phyloP scores from a whole-genome alignment of 306 rosid genomes.

The Trifolium subterraneum region DNA sequence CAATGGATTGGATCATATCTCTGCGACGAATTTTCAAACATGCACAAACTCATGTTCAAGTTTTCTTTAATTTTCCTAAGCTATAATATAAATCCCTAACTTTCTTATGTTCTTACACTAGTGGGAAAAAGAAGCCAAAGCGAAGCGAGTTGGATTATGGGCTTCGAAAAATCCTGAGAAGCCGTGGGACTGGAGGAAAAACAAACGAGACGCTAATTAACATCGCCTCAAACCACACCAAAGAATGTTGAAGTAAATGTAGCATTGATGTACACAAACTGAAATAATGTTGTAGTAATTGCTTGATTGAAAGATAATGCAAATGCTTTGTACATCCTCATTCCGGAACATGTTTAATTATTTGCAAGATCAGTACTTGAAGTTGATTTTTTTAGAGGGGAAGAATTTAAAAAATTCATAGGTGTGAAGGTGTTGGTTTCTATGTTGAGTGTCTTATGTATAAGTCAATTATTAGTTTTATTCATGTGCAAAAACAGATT shows the following conservation, averaged over 20 bases:
- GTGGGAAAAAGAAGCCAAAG: constrained; percentile 85
- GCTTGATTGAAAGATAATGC: not conserved
- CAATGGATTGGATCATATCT: too few relatives aligned
- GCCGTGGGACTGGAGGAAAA: constrained; percentile 97
- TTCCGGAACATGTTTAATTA: not conserved
- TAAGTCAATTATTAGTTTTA: not conserved
- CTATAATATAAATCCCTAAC: constrained; percentile 1
- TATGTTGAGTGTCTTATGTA: not conserved
- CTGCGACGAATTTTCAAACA: too few relatives aligned
- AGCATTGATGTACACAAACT: not conserved
- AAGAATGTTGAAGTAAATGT: not conserved
- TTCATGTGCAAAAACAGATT: not conserved
- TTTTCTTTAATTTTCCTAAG: too few relatives aligned
- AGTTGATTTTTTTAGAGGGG: not conserved
- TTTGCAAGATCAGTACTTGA: not conserved
- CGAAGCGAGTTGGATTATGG: constrained; percentile 80
- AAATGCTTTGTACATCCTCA: not conserved
- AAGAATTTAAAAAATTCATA: not conserved
- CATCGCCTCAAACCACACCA: constrained; percentile 12
- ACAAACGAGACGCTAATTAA: constrained; percentile 51
- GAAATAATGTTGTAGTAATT: not conserved
- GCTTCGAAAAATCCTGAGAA: constrained; percentile 84
- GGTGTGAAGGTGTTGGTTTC: not conserved
- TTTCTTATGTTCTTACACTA: constrained; percentile 25
- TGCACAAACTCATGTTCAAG: too few relatives aligned